Evolutionary conservation across 2,329 filamentous ascomycete genomes (phyloP).

Genomic region (Ascochyta koolunga): DNA sequence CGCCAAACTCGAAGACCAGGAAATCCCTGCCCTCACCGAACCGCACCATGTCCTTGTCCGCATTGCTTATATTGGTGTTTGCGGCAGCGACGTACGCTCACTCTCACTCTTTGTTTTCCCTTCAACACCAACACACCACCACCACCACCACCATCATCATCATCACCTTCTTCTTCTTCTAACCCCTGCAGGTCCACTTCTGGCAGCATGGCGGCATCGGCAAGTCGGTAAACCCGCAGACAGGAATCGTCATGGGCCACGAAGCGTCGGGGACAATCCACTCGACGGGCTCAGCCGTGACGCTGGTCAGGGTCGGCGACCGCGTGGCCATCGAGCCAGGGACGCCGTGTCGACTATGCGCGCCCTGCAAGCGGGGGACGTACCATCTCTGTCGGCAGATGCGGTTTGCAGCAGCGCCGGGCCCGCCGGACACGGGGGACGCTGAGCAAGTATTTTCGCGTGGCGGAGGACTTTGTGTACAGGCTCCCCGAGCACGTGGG

Average conservation of each 20-base stretch:
- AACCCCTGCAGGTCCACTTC: conserved; percentile 71
- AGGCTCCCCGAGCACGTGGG: conserved; percentile 83
- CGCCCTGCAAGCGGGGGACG: conserved; percentile 83
- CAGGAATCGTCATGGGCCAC: conserved; percentile 87
- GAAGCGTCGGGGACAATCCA: conserved; percentile 84
- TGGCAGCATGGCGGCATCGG: conserved; percentile 95
- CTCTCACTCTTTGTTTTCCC: not conserved
- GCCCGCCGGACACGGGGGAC: conserved; percentile 71
- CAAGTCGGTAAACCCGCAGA: conserved; percentile 77
- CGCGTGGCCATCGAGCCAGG: conserved; percentile 92
- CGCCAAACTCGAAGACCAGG: conserved; percentile 48
- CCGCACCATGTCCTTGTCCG: conserved; percentile 52
- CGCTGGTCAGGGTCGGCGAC: conserved; percentile 76
- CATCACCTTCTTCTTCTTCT: too few relatives aligned
- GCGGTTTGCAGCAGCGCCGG: conserved; percentile 86
- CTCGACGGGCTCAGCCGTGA: conserved; percentile 78
- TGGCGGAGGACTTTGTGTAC: conserved; percentile 90
- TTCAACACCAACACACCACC: not conserved
- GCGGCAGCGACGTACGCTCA: conserved; percentile 44
- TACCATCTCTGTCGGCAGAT: conserved; percentile 93
- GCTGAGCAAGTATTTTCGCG: conserved; percentile 85
- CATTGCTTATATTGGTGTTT: conserved; percentile 55
- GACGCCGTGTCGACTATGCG: conserved; percentile 84
- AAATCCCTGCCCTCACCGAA: conserved; percentile 45
- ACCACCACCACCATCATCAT: too few relatives aligned